Evolutionary conservation across 495 filamentous ascomycete species (phyloP).

Genomic region (Penicillium coffeae): DNA sequence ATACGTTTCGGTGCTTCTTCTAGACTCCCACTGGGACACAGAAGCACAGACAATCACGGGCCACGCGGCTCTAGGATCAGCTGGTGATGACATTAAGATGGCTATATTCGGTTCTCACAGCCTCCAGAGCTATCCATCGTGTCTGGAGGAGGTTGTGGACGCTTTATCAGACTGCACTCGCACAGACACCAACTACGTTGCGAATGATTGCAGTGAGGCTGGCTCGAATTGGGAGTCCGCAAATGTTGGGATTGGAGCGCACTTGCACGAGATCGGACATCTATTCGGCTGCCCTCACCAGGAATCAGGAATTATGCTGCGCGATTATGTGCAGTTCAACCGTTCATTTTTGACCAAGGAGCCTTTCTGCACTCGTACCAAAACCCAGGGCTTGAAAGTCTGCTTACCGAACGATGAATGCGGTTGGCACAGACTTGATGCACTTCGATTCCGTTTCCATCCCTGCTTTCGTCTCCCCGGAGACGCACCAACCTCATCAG

Average conservation of each 20-base stretch:
- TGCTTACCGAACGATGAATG: constrained; percentile 76
- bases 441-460: constrained; percentile 81
- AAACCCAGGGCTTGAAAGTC: constrained; percentile 68
- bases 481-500: constrained; percentile 60
- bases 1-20: constrained; percentile 76
- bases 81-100: constrained; percentile 66
- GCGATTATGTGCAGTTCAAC: constrained; percentile 79
- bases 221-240: constrained; percentile 90
- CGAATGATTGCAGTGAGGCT: constrained; percentile 78
- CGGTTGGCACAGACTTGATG: constrained; percentile 83
- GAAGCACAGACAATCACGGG: constrained; percentile 63
- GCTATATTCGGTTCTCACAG: constrained; percentile 88
- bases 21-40: constrained; percentile 87
- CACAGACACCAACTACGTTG: constrained; percentile 75
- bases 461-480: constrained; percentile 84
- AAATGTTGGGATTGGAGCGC: constrained; percentile 86
- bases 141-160: constrained; percentile 79
- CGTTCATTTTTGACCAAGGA: constrained; percentile 77
- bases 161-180: constrained; percentile 85
- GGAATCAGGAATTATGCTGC: constrained; percentile 80
- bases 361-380: constrained; percentile 78
- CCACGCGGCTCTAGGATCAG: constrained; percentile 76
- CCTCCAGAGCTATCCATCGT: constrained; percentile 80
- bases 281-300: constrained; percentile 84
- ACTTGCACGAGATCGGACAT: constrained; percentile 85